Conservation (phyloP, 2,329 filamentous ascomycete species). For the Ramularia collo-cygni region DNA sequence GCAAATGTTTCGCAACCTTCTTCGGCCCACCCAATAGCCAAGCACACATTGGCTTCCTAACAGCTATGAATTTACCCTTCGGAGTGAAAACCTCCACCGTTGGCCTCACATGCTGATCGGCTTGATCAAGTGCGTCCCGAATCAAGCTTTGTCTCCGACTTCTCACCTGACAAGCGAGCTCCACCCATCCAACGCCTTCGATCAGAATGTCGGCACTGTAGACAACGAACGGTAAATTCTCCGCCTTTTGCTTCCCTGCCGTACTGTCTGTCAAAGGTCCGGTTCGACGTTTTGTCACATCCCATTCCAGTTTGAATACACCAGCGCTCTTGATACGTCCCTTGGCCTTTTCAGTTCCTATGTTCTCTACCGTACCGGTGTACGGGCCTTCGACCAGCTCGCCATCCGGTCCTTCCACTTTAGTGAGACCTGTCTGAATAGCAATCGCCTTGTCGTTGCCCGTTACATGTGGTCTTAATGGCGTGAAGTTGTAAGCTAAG, state of each 20-base stretch:
- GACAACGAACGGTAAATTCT: conserved; percentile 70
- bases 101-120: conserved; percentile 39
- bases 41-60: conserved; percentile 62
- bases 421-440: conserved; percentile 50
- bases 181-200: conserved; percentile 90
- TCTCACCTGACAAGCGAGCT: conserved; percentile 75
- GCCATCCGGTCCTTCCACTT: conserved; percentile 1
- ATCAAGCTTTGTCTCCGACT: conserved; percentile 19
- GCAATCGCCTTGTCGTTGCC: conserved; percentile 70
- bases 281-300: conserved; percentile 73
- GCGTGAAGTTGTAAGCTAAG: conserved; percentile 80
- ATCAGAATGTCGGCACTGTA: conserved; percentile 78
- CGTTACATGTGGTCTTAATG: conserved; percentile 68
- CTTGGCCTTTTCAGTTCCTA: conserved; percentile 41
- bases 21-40: conserved; percentile 56
- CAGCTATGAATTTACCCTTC: conserved; percentile 69
- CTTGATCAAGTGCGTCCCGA: conserved; percentile 15
- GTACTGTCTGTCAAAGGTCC: conserved; percentile 60
- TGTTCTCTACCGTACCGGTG: conserved; percentile 52
- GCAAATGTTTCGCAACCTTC: conserved; percentile 42
- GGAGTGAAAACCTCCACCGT: conserved; percentile 80
- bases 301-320: conserved; percentile 65
- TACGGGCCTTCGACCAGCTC: conserved; percentile 43
- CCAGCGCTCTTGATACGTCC: conserved; percentile 55
- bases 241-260: conserved; percentile 57